Evolutionary conservation across 495 filamentous ascomycete genomes (phyloP).

Genomic region (Penicillium robsamsonii): DNA sequence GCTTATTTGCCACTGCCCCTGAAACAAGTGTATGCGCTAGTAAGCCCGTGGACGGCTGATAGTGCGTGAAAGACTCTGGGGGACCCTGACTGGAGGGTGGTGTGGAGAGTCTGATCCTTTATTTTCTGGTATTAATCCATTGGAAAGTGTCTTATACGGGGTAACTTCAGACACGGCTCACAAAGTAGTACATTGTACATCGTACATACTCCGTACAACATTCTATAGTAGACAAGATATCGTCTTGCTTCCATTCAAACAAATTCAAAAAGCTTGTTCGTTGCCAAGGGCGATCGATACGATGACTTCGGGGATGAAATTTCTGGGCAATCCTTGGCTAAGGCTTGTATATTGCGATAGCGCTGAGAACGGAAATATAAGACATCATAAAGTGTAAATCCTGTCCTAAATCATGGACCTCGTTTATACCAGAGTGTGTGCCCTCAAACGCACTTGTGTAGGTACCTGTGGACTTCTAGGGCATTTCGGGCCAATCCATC

Average conservation of each 20-base stretch:
- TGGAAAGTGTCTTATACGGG: not conserved
- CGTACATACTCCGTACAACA: not conserved
- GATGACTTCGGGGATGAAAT: not conserved
- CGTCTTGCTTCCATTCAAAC: not conserved
- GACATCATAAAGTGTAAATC: not conserved
- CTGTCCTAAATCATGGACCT: not conserved
- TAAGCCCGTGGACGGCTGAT: not conserved
- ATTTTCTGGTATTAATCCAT: not conserved
- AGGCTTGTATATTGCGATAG: not conserved
- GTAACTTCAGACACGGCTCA: not conserved
- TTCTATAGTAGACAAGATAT: not conserved
- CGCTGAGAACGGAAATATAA: not conserved
- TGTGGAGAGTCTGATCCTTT: not conserved
- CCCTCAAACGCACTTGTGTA: too few species aligned
- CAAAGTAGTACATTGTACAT: not conserved
- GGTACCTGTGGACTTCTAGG: not conserved
- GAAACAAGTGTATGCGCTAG: constrained; percentile 11
- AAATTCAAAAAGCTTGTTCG: not conserved
- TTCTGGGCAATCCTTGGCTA: not conserved
- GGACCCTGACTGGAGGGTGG: constrained; percentile 6
- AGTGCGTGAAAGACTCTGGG: not conserved
- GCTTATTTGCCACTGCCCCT: constrained; percentile 8
- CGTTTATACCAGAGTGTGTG: too few species aligned
- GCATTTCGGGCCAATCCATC: not conserved
- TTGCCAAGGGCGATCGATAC: constrained; percentile 2